Base-by-base conservation (phyloP, 2,329 filamentous ascomycete genomes). In the Ceratocystis alfenasii region DNA sequence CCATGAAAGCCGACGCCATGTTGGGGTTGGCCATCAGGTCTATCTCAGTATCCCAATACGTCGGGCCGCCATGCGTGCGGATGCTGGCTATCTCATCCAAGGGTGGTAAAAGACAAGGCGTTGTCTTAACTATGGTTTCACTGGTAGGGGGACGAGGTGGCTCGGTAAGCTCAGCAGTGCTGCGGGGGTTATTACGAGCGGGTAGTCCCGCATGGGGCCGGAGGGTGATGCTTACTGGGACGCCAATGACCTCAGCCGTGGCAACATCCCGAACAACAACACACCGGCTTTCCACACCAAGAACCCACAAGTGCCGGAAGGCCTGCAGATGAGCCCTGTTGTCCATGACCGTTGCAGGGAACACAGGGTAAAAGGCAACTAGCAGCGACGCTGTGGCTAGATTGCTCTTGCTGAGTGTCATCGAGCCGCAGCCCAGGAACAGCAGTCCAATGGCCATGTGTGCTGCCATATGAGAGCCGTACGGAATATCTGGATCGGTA, bases 251-350 rank as follows among this genome's bases (percentile, higher is more conserved):
- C 55, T 90, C 85, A 50, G 87, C 85, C 0, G 90, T 95, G 67
- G 94, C 86, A 2, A 94, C 83, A 70, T 99, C 94, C 68, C 93
- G 89, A 20, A 90, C 84, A 0, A 99, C 84, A 0, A 99, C 82
- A 73, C 93, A 97, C 63, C 95, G 84, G 8, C 90, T 85, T 72
- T 99, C 94, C 0, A 89, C 87, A 1, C 94, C 94, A 2, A 99
- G 81, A 10, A 96, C 93, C 94, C 94, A 99, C 72, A 99, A 89
- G 75, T 99, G 93, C 4, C 95, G 86, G 77, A 99, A 94, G 2
- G 95, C 94, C 77, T 99, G 94, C 5, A 99, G 81, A 72, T 99
- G 94, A 10, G 90, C 91, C 69, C 89, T 88, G 73, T 97, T 97
- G 76, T 99, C 94, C 71, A 95, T 88, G 1, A 97, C 89, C 36